Percentiles rank a stretch among this genome's conserved stretches.
Conservation (phyloP, 2,329 filamentous ascomycete species). For the Cladosporium sp. region DNA sequence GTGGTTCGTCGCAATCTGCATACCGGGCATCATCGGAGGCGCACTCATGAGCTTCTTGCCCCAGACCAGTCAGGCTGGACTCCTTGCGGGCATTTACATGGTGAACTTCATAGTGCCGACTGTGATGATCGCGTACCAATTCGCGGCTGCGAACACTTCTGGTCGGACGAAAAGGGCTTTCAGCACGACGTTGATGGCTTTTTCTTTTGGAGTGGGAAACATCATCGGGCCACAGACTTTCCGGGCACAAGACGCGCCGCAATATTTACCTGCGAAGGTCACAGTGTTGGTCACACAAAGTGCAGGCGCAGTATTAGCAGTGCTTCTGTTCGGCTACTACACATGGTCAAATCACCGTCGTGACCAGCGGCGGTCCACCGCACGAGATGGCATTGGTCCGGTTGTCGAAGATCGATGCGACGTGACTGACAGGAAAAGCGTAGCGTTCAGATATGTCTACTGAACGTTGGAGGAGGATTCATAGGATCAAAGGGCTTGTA, state of each 20-base stretch:
- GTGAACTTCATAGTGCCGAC: conserved; percentile 41
- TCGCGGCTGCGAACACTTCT: conserved; percentile 58
- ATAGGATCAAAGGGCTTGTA: neutral
- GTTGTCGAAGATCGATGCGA: neutral
- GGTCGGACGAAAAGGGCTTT: conserved; percentile 71
- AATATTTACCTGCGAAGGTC: conserved; percentile 46
- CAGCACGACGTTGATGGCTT: conserved; percentile 50
- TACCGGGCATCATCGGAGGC: conserved; percentile 33
- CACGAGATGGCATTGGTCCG: neutral
- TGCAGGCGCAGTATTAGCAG: conserved; percentile 40
- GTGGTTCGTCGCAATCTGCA: conserved; percentile 15
- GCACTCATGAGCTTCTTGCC: conserved; percentile 35
- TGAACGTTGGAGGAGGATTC: neutral
- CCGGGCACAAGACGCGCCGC: conserved; percentile 37
- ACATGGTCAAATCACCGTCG: conserved; percentile 42
- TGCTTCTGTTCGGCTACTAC: conserved; percentile 54
- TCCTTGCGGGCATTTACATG: conserved; percentile 42
- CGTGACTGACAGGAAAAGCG: neutral
- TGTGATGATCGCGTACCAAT: conserved; percentile 39
- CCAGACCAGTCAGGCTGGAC: conserved; percentile 44
- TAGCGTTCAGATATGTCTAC: neutral
- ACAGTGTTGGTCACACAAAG: conserved; percentile 41
- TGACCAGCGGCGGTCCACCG: neutral
- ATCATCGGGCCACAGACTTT: conserved; percentile 46
- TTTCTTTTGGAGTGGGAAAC: conserved; percentile 41